A percentile compares a stretch with the other conserved stretches of the same genome.
These are phyloP conservation scores for Pythium phragmiticola DNA, from an alignment of 352 stramenopile genomes.

Conservation along the genomic window DNA sequence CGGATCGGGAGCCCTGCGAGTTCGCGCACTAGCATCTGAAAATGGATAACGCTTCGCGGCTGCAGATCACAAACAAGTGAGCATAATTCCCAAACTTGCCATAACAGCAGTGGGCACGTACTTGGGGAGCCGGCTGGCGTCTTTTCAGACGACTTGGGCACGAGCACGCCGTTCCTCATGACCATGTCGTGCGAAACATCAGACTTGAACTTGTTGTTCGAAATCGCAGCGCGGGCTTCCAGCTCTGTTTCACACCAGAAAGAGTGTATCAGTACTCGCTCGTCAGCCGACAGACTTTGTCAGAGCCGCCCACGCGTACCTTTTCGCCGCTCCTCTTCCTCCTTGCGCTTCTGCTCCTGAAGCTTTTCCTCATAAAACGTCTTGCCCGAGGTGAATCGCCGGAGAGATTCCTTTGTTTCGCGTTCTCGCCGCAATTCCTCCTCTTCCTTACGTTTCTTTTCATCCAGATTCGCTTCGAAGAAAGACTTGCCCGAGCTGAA, in stretches of 20 bases:
- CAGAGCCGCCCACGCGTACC: conserved; percentile 4
- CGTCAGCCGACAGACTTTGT: not conserved
- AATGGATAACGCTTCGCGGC: conserved; percentile 63
- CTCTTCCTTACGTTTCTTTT: conserved; percentile 54
- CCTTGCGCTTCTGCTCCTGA: conserved; percentile 53
- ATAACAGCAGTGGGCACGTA: not conserved
- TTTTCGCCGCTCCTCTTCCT: conserved; percentile 45
- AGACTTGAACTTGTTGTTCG: conserved; percentile 53
- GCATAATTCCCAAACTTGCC: not conserved
- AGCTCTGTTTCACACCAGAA: conserved; percentile 5
- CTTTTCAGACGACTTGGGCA: conserved; percentile 32
- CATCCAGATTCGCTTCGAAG: conserved; percentile 58
- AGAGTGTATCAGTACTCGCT: not conserved
- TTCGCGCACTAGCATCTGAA: conserved; percentile 43
- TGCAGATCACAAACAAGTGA: not conserved
- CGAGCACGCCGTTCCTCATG: conserved; percentile 63
- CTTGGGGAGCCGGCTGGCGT: conserved; percentile 2
- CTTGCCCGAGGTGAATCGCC: conserved; percentile 41
- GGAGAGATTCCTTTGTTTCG: conserved; percentile 31
- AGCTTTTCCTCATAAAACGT: conserved; percentile 59
- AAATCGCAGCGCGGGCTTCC: conserved; percentile 23
- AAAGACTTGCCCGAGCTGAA: conserved; percentile 50
- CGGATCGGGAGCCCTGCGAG: conserved; percentile 33
- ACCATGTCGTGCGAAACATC: conserved; percentile 52
- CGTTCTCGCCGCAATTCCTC: conserved; percentile 30